phyloP scores from a whole-genome alignment of 169 alveolate genomes.

The Perkinsus chesapeaki region DNA sequence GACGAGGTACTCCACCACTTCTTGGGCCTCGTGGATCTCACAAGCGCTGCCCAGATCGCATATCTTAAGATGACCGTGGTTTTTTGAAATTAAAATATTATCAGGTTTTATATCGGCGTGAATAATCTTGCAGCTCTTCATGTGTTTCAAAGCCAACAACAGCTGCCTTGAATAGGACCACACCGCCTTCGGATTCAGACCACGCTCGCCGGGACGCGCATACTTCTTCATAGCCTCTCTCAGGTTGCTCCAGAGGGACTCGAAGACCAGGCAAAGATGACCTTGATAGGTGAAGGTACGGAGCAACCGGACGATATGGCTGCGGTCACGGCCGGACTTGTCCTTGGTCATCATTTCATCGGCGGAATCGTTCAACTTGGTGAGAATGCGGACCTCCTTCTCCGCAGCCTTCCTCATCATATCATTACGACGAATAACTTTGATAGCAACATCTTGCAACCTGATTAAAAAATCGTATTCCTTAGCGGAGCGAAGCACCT shows the following conservation, averaged over 20 bases:
- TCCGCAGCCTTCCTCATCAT: conserved; percentile 84
- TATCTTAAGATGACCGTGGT: conserved; percentile 72
- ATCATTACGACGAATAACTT: conserved; percentile 69
- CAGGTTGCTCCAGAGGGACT: conserved; percentile 81
- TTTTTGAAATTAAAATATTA: conserved; percentile 80
- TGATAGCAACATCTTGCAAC: conserved; percentile 59
- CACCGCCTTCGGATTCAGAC: conserved; percentile 58
- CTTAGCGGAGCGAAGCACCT: conserved; percentile 27
- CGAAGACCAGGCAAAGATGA: conserved; percentile 79
- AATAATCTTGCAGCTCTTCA: conserved; percentile 57
- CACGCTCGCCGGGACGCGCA: conserved; percentile 42
- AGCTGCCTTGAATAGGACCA: conserved; percentile 66
- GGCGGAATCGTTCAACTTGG: conserved; percentile 59
- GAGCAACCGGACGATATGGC: conserved; percentile 66
- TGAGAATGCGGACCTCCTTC: conserved; percentile 70
- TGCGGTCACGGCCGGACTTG: conserved; percentile 22
- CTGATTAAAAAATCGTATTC: conserved; percentile 14
- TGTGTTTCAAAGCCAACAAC: conserved; percentile 64
- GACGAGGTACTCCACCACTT: conserved; percentile 82
- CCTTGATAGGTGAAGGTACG: conserved; percentile 63
- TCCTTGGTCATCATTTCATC: conserved; percentile 38
- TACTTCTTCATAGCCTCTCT: conserved; percentile 65
- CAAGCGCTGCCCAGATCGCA: conserved; percentile 93
- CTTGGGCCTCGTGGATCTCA: conserved; percentile 67
- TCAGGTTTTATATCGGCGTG: conserved; percentile 91